These are phyloP conservation scores for Epichloe sylvatica DNA, from an alignment of 2,329 filamentous ascomycete species.

Conservation along the genomic window DNA sequence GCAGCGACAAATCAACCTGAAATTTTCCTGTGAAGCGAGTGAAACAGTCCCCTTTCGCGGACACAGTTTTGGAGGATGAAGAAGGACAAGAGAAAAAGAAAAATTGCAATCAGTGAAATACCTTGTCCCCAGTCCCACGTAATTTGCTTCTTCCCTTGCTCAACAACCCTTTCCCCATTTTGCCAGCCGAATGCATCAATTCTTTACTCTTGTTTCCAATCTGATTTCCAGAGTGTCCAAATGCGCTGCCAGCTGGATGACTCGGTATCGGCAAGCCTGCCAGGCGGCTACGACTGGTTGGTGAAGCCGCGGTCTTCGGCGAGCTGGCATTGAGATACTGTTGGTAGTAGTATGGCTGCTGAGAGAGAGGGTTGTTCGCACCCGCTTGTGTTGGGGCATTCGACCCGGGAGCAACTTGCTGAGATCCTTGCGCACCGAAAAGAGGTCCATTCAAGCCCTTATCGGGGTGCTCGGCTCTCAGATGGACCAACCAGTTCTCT, in stretches of 20 bases:
- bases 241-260: conserved; percentile 29
- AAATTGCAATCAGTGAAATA: conserved; percentile 53
- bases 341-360: conserved; percentile 43
- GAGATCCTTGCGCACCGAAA: conserved; percentile 12
- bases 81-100: conserved; percentile 14
- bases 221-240: conserved; percentile 44
- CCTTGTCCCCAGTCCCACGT: conserved; percentile 63
- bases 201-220: conserved; percentile 80
- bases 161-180: conserved; percentile 80
- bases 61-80: conserved; percentile 6
- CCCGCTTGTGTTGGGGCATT: conserved; percentile 12
- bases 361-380: conserved; percentile 13
- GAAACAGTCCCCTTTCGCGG: not conserved
- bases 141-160: conserved; percentile 84
- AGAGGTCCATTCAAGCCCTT: conserved; percentile 6
- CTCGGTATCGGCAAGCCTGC: conserved; percentile 22
- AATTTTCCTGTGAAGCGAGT: conserved; percentile 4
- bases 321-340: conserved; percentile 37
- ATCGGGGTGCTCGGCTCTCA: conserved; percentile 34
- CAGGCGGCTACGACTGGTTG: conserved; percentile 23
- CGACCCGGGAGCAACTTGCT: conserved; percentile 8
- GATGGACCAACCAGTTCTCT: conserved; percentile 37
- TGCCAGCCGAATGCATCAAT: conserved; percentile 71
- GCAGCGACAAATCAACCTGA: conserved; percentile 5
- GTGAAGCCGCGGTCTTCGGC: conserved; percentile 12